Evolutionary conservation across 805 yeast species (phyloP).

Genomic region (Ogataea pignaliae): DNA sequence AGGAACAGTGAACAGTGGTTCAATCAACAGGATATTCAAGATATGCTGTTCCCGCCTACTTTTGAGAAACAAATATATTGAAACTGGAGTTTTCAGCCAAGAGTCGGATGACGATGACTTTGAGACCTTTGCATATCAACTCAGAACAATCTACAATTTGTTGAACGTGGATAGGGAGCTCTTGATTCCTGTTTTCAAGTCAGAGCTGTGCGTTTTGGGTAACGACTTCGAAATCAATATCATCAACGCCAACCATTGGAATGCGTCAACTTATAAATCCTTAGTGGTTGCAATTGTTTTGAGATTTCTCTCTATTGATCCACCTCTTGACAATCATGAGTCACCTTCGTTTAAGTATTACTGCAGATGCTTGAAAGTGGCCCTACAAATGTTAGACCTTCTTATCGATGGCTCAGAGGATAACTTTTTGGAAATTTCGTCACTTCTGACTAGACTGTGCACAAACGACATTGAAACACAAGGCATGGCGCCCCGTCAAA

Average conservation of each 20-base stretch:
- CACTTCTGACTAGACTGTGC: constrained; percentile 13
- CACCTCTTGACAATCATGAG: constrained; percentile 15
- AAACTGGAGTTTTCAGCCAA: constrained; percentile 20
- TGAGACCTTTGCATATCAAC: constrained; percentile 56
- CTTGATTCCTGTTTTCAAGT: constrained; percentile 45
- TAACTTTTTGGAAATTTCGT: constrained; percentile 37
- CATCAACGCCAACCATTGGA: constrained; percentile 41
- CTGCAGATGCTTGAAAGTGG: constrained; percentile 35
- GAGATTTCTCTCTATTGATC: constrained; percentile 37
- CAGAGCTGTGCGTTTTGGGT: constrained; percentile 57
- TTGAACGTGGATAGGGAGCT: constrained; percentile 40
- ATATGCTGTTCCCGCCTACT: constrained; percentile 53
- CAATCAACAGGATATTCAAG: constrained; percentile 57
- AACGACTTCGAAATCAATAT: constrained; percentile 38
- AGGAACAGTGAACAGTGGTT: constrained; percentile 43
- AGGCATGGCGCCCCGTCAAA: too few relatives aligned
- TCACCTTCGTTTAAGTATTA: constrained; percentile 24
- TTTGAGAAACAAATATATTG: constrained; percentile 31
- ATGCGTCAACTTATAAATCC: constrained; percentile 58
- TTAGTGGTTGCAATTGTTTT: constrained; percentile 43
- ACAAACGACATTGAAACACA: constrained; percentile 5
- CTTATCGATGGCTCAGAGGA: constrained; percentile 56
- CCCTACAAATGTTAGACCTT: constrained; percentile 41
- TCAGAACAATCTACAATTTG: constrained; percentile 49
- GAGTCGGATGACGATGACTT: constrained; percentile 49